Evolutionary conservation across 2,329 filamentous ascomycete genomes (phyloP).

Genomic region (Fusarium solani-melongenae): DNA sequence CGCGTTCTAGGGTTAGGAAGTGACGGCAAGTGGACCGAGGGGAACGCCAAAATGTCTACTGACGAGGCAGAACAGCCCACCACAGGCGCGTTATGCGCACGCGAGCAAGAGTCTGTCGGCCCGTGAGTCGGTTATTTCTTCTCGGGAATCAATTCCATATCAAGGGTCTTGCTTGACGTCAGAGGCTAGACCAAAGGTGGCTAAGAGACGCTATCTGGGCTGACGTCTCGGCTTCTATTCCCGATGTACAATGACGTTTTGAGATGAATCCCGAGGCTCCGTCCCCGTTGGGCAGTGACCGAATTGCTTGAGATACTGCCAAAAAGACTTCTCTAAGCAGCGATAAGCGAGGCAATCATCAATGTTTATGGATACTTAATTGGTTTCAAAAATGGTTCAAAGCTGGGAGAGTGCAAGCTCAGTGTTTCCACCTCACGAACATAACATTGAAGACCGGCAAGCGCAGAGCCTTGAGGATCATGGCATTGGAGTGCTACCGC

Average conservation of each 20-base stretch:
- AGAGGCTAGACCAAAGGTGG: background rate
- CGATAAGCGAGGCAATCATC: background rate
- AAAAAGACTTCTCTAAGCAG: background rate
- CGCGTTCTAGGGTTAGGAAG: background rate
- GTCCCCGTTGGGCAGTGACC: background rate
- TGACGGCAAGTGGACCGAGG: background rate
- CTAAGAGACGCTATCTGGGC: background rate
- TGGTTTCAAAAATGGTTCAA: too few species aligned
- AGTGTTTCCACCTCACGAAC: too few species aligned
- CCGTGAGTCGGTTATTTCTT: background rate
- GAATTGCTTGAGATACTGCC: background rate
- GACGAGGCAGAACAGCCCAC: background rate
- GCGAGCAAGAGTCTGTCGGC: background rate
- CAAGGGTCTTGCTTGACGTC: background rate
- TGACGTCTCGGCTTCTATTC: background rate
- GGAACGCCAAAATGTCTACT: background rate
- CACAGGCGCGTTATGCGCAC: background rate
- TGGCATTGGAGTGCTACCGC: too few species aligned
- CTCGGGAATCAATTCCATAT: background rate
- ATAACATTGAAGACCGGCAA: too few species aligned
- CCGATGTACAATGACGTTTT: background rate
- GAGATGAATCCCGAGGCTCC: background rate
- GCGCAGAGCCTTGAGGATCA: too few species aligned
- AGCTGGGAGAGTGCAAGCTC: too few species aligned
- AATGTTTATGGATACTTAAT: background rate